These are phyloP conservation scores for Stagonosporopsis chrysanthemi DNA, from an alignment of 2,329 filamentous ascomycete genomes.

Conservation along the genomic window DNA sequence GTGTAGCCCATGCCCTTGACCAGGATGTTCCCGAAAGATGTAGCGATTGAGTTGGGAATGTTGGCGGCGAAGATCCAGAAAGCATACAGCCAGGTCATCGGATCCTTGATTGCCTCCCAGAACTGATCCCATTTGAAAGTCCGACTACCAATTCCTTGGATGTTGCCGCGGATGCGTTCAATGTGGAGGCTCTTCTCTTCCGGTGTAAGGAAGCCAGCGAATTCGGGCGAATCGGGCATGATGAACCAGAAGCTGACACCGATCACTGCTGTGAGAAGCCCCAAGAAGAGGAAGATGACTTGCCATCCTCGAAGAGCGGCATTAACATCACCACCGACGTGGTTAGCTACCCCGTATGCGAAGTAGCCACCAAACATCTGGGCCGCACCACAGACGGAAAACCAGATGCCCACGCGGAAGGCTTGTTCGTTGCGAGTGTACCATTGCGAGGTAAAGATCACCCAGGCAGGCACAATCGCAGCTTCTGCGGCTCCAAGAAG, in stretches of 20 bases:
- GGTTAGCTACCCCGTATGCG: conserved; percentile 52
- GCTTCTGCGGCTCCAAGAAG: conserved; percentile 35
- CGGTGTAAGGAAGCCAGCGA: conserved; percentile 28
- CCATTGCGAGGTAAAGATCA: conserved; percentile 30
- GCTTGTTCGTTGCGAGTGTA: conserved; percentile 25
- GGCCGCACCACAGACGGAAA: conserved; percentile 33
- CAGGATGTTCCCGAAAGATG: conserved; percentile 50
- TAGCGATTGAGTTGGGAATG: conserved; percentile 49
- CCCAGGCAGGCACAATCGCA: conserved; percentile 29
- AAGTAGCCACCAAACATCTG: conserved; percentile 42
- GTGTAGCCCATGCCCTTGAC: conserved; percentile 51
- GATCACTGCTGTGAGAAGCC: conserved; percentile 53
- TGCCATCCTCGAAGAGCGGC: conserved; percentile 51
- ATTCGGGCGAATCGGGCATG: conserved; percentile 48
- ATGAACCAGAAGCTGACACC: conserved; percentile 52
- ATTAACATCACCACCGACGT: conserved; percentile 56
- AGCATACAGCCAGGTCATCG: conserved; percentile 46
- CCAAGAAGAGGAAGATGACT: conserved; percentile 48
- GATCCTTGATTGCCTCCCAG: conserved; percentile 45
- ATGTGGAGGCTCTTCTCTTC: conserved; percentile 43
- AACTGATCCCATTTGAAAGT: conserved; percentile 49
- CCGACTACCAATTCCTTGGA: conserved; percentile 46
- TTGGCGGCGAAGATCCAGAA: conserved; percentile 52
- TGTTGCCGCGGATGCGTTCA: conserved; percentile 49
- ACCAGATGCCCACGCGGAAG: conserved; percentile 34